These are phyloP conservation scores for Komagataella kurtzmanii DNA, from an alignment of 805 yeast genomes.

Conservation along the genomic window DNA sequence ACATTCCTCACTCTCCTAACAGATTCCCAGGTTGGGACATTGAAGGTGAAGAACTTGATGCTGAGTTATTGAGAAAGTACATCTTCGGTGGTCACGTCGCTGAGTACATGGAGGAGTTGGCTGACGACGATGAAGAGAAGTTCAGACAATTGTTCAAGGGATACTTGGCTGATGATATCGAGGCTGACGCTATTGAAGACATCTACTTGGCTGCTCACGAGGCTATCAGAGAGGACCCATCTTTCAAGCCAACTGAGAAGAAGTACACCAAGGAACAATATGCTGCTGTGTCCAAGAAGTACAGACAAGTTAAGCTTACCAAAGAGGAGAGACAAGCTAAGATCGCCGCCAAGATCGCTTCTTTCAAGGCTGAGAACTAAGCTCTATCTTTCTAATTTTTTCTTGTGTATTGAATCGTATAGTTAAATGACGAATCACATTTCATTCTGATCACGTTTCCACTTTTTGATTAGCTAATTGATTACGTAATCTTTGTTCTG, in stretches of 20 bases:
- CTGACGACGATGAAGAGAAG: conserved; percentile 99
- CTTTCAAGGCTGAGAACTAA: conserved; percentile 50
- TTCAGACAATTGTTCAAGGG: conserved; percentile 92
- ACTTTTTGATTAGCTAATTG: not conserved
- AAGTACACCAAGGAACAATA: conserved; percentile 95
- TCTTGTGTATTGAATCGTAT: not conserved
- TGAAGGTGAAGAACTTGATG: conserved; percentile 95
- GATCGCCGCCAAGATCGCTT: conserved; percentile 89
- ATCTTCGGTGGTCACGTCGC: conserved; percentile 99
- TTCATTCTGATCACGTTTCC: not conserved
- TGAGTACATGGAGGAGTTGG: conserved; percentile 99
- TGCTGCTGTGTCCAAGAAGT: conserved; percentile 93
- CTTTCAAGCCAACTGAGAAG: conserved; percentile 78
- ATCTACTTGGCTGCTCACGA: conserved; percentile 90
- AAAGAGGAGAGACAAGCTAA: conserved; percentile 81
- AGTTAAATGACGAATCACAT: not conserved
- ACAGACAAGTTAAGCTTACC: conserved; percentile 80
- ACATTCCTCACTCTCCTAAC: conserved; percentile 98
- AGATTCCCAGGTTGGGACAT: conserved; percentile 99
- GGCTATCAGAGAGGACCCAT: conserved; percentile 92
- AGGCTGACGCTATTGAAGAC: conserved; percentile 95
- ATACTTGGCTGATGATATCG: conserved; percentile 93
- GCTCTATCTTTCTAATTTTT: conserved; percentile 1
- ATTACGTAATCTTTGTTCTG: not conserved
- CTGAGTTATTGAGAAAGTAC: conserved; percentile 96